Evolutionary conservation across 768 basidiomycete species (phyloP).

Genomic region (Leccinum disarticulatum): DNA sequence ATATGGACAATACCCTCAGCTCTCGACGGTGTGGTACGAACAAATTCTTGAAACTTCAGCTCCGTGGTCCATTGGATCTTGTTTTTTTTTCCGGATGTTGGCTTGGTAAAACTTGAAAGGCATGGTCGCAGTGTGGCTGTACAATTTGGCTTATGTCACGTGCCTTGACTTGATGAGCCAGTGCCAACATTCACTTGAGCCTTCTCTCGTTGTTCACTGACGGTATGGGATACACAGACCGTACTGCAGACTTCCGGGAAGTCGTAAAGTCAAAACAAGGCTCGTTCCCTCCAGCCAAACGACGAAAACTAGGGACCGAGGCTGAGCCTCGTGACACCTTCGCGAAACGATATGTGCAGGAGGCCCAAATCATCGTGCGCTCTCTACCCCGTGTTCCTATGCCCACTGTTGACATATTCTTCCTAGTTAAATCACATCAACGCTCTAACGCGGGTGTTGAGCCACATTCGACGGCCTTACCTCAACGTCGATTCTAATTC

Average conservation of each 20-base stretch:
- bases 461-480: slow-evolving; percentile 81
- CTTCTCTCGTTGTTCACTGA: slow-evolving; percentile 1
- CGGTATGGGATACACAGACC: slow-evolving; percentile 56
- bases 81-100: background rate
- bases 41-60: background rate
- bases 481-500: slow-evolving; percentile 69
- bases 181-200: background rate
- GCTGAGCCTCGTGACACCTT: slow-evolving; percentile 41
- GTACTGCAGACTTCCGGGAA: slow-evolving; percentile 62
- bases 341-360: slow-evolving; percentile 67
- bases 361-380: slow-evolving; percentile 72
- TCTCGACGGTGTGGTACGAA: slow-evolving; percentile 23
- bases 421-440: slow-evolving; percentile 70
- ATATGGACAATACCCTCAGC: slow-evolving; percentile 21
- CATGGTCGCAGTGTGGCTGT: background rate
- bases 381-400: background rate
- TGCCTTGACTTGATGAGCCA: slow-evolving; percentile 9
- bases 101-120: background rate
- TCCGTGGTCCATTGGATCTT: background rate
- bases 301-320: slow-evolving; percentile 45
- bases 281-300: slow-evolving; percentile 44
- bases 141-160: slow-evolving; percentile 19
- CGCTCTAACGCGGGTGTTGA: slow-evolving; percentile 69
- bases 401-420: slow-evolving; percentile 3
- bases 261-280: slow-evolving; percentile 48